Evolutionary conservation across 1,139 yeast species (phyloP).

Genomic region (Taphrina pruni): DNA sequence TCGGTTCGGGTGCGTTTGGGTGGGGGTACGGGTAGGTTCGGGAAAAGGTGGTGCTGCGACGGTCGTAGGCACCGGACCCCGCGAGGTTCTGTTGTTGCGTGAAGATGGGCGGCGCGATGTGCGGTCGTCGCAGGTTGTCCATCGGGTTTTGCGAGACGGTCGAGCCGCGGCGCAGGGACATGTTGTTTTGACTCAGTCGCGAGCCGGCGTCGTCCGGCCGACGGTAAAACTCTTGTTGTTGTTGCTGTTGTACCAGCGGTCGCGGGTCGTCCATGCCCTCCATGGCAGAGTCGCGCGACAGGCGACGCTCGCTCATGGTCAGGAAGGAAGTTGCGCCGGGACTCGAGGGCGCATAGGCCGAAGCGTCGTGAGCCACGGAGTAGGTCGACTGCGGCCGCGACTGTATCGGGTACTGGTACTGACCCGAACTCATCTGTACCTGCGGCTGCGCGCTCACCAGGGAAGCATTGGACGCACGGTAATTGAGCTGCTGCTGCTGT

Average conservation of each 20-base stretch:
- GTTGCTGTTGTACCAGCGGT: slow-evolving; percentile 9
- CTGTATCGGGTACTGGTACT: slow-evolving; percentile 25
- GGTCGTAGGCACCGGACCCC: slow-evolving; percentile 6
- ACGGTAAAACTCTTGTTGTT: slow-evolving; percentile 19
- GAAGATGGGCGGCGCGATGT: slow-evolving; percentile 40
- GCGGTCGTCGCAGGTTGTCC: slow-evolving; percentile 37
- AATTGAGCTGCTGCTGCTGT: slow-evolving; percentile 21
- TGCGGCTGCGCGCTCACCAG: slow-evolving; percentile 25
- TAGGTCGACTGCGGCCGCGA: slow-evolving; percentile 39
- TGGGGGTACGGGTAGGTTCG: slow-evolving; percentile 54
- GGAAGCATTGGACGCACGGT: slow-evolving; percentile 28
- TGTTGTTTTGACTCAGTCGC: slow-evolving; percentile 26
- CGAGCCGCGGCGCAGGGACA: slow-evolving; percentile 36
- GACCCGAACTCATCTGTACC: slow-evolving; percentile 9
- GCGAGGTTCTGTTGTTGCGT: slow-evolving; percentile 28
- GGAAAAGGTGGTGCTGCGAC: slow-evolving; percentile 29
- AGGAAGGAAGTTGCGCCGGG: slow-evolving; percentile 39
- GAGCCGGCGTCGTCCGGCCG: slow-evolving; percentile 37
- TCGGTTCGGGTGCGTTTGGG: slow-evolving; percentile 45
- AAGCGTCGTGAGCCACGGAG: slow-evolving; percentile 26
- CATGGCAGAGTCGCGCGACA: slow-evolving; percentile 38
- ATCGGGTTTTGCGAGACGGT: slow-evolving; percentile 32
- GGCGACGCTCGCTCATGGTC: slow-evolving; percentile 40
- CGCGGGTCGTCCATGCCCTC: slow-evolving; percentile 39
- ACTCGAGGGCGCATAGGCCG: slow-evolving; percentile 33